Evolutionary conservation across 164 flowering plant genomes (phyloP).

Genomic region (Stephania yunnanensis): DNA sequence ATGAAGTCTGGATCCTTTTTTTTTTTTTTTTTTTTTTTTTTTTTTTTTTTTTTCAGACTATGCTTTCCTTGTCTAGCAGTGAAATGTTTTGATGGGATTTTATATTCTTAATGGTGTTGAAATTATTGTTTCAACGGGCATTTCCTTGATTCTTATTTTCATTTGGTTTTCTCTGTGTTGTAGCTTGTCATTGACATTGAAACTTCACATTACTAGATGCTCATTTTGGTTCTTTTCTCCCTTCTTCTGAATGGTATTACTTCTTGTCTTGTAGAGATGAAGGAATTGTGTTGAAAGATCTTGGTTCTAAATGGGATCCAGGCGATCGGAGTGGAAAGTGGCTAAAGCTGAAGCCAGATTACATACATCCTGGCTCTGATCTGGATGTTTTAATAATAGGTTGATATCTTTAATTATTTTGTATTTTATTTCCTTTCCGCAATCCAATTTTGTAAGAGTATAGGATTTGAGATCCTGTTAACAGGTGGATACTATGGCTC

Average conservation of each 20-base stretch:
- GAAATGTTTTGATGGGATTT: not conserved
- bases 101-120: not conserved
- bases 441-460: not conserved
- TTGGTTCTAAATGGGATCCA: conserved; percentile 98
- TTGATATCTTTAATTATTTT: conserved; percentile 16
- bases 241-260: not conserved
- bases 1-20: not conserved
- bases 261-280: conserved; percentile 55
- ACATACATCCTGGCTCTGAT: conserved; percentile 78
- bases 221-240: not conserved
- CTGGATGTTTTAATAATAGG: conserved; percentile 93
- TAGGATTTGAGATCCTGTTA: conserved; percentile 4
- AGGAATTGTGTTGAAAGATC: conserved; percentile 92
- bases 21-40: not conserved
- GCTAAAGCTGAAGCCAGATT: conserved; percentile 96
- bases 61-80: not conserved
- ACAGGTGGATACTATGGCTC: conserved; percentile 97
- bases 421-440: not conserved
- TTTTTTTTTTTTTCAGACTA: not conserved
- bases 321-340: conserved; percentile 96
- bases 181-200: not conserved
- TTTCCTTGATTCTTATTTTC: not conserved
- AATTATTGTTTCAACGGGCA: not conserved
- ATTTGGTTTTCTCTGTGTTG: not conserved
- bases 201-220: not conserved